A percentile compares a stretch with the other conserved stretches of the same genome.
phyloP scores from a whole-genome alignment of 257 asterid species.

The Solanum chmielewskii region DNA sequence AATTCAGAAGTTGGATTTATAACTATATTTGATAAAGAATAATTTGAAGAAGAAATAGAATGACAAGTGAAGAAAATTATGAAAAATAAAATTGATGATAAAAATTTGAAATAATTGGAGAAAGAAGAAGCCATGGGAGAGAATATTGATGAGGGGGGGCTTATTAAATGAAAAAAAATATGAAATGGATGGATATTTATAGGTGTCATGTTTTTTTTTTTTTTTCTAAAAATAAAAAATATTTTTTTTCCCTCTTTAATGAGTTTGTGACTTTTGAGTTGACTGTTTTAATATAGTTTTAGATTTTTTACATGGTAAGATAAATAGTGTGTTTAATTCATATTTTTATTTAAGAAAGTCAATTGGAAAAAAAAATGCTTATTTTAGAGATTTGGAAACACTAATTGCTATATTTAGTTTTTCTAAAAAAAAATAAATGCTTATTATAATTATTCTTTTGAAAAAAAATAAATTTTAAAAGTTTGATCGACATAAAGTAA shows the following conservation, averaged over 20 bases:
- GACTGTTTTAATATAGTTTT: neutral
- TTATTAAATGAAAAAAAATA: neutral
- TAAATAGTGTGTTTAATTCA: neutral
- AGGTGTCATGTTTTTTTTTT: neutral
- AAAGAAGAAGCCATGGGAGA: neutral
- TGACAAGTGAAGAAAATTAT: neutral
- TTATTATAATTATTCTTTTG: too few species aligned
- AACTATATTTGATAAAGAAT: neutral
- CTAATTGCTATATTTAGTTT: too few species aligned
- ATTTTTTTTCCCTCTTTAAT: neutral
- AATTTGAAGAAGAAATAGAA: neutral
- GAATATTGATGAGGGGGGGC: neutral
- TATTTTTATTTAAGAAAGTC: neutral
- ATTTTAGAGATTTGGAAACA: neutral
- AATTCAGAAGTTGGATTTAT: constrained; percentile 5
- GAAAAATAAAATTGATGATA: neutral
- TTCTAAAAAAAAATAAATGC: too few species aligned
- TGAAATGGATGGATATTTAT: neutral
- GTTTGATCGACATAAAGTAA: too few species aligned
- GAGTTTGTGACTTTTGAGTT: neutral
- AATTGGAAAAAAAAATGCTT: neutral
- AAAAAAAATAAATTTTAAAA: too few species aligned
- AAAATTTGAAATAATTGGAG: neutral
- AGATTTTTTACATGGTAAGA: neutral
- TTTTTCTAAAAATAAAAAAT: neutral